Percentiles rank a stretch among this genome's conserved stretches.
Conservation (phyloP, 2,329 filamentous ascomycete species). For the Chalaropsis thielavioides region DNA sequence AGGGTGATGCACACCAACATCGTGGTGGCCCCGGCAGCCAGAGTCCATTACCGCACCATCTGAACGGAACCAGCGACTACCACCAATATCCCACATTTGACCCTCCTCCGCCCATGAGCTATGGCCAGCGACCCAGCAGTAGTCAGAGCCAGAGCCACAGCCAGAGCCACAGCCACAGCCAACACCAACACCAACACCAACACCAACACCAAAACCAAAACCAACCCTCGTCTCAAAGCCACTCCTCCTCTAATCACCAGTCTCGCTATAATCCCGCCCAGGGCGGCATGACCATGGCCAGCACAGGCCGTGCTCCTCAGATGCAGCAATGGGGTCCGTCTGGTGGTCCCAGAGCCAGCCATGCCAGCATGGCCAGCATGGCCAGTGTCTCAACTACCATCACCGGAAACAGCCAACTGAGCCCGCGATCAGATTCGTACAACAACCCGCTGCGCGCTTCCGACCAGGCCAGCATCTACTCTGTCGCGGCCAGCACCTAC, state of each 20-base stretch:
- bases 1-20: slow-evolving; percentile 49
- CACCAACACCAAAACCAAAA: no score
- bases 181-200: no score
- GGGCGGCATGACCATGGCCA: slow-evolving; percentile 51
- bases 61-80: slow-evolving; percentile 70
- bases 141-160: slow-evolving; percentile 33
- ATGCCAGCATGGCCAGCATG: slow-evolving; percentile 33
- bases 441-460: slow-evolving; percentile 34
- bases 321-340: slow-evolving; percentile 61
- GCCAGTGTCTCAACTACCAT: slow-evolving; percentile 35
- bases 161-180: neutral
- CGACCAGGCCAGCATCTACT: slow-evolving; percentile 38
- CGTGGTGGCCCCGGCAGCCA: slow-evolving; percentile 49
- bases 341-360: slow-evolving; percentile 33
- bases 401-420: slow-evolving; percentile 43
- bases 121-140: slow-evolving; percentile 21
- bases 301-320: slow-evolving; percentile 55
- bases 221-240: neutral
- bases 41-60: slow-evolving; percentile 67
- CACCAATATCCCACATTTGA: slow-evolving; percentile 78
- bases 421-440: slow-evolving; percentile 38
- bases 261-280: slow-evolving; percentile 37
- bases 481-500: slow-evolving; percentile 11
- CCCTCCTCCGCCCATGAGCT: slow-evolving; percentile 32
- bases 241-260: neutral